phyloP scores from a whole-genome alignment of 2,329 filamentous ascomycete species.

The Pseudogymnoascus sp. region DNA sequence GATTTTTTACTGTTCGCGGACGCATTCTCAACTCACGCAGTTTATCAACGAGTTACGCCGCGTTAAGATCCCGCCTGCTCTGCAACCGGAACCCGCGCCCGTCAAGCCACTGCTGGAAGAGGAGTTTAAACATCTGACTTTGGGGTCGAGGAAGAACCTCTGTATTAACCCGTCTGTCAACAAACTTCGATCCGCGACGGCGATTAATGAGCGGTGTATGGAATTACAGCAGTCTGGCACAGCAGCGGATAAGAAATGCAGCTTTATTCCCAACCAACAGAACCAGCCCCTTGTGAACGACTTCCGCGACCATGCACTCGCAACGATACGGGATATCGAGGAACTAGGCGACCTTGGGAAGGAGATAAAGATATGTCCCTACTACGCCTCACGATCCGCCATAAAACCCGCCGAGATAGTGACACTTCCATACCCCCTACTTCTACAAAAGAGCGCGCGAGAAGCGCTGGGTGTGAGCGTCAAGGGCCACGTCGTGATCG shows the following conservation, averaged over 20 bases:
- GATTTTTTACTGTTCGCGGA: conserved; percentile 67
- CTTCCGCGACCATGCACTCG: conserved; percentile 79
- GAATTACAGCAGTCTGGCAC: conserved; percentile 73
- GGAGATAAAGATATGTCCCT: conserved; percentile 77
- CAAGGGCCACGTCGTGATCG: conserved; percentile 83
- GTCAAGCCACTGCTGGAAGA: conserved; percentile 37
- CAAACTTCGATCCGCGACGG: conserved; percentile 60
- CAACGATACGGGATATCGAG: conserved; percentile 86
- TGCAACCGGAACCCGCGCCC: conserved; percentile 33
- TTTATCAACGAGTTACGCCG: conserved; percentile 61
- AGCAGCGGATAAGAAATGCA: conserved; percentile 60
- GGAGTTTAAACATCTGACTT: conserved; percentile 57
- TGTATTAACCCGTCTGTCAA: conserved; percentile 85
- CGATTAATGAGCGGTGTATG: conserved; percentile 88
- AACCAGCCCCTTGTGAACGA: conserved; percentile 63
- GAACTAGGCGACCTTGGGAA: conserved; percentile 75
- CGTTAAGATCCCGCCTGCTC: conserved; percentile 54
- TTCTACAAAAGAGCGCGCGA: conserved; percentile 78
- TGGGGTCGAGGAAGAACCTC: conserved; percentile 62
- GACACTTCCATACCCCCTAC: conserved; percentile 82
- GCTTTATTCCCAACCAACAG: conserved; percentile 71
- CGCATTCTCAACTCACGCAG: conserved; percentile 66
- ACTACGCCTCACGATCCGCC: conserved; percentile 85
- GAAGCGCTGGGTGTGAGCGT: conserved; percentile 82
- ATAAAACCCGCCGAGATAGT: conserved; percentile 83